Evolutionary conservation across 352 stramenopile species (phyloP).

Genomic region (Thraustochytrium striatum): DNA sequence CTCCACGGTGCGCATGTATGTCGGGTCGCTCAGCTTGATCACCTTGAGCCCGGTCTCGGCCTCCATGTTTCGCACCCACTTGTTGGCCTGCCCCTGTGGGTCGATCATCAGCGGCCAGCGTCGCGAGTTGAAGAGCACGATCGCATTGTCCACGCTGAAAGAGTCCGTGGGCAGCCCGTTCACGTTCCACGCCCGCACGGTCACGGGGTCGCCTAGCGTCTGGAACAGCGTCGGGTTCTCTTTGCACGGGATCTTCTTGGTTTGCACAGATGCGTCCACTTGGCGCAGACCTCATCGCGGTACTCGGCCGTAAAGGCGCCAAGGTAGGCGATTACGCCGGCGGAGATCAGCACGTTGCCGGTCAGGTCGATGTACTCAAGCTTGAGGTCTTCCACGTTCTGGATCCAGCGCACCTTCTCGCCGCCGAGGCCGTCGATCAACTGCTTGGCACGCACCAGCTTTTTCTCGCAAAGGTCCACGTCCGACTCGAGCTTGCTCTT

Average conservation of each 20-base stretch:
- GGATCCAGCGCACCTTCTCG: conserved; percentile 82
- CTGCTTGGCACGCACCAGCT: conserved; percentile 81
- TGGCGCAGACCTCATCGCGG: conserved; percentile 48
- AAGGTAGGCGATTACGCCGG: conserved; percentile 83
- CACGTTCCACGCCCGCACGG: conserved; percentile 89
- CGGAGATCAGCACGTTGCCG: conserved; percentile 82
- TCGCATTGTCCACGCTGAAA: conserved; percentile 89
- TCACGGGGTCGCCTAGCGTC: conserved; percentile 80
- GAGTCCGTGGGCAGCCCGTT: conserved; percentile 83
- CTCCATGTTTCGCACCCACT: conserved; percentile 92
- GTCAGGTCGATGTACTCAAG: conserved; percentile 79
- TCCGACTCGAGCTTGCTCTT: conserved; percentile 84
- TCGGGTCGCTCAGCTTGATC: conserved; percentile 67
- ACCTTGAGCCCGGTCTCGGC: conserved; percentile 77
- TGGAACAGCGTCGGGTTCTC: conserved; percentile 74
- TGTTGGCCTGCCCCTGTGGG: conserved; percentile 86
- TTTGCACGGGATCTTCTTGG: conserved; percentile 67
- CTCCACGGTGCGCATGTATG: conserved; percentile 85
- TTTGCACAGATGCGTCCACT: conserved; percentile 28
- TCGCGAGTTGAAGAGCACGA: conserved; percentile 86
- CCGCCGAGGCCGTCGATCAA: conserved; percentile 85
- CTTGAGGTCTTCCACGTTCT: conserved; percentile 73
- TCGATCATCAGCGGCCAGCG: conserved; percentile 92
- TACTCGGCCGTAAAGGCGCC: conserved; percentile 84
- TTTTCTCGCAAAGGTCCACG: conserved; percentile 85